These are phyloP conservation scores for Penicillium malachiteum DNA, from an alignment of 495 filamentous ascomycete genomes.

Conservation along the genomic window DNA sequence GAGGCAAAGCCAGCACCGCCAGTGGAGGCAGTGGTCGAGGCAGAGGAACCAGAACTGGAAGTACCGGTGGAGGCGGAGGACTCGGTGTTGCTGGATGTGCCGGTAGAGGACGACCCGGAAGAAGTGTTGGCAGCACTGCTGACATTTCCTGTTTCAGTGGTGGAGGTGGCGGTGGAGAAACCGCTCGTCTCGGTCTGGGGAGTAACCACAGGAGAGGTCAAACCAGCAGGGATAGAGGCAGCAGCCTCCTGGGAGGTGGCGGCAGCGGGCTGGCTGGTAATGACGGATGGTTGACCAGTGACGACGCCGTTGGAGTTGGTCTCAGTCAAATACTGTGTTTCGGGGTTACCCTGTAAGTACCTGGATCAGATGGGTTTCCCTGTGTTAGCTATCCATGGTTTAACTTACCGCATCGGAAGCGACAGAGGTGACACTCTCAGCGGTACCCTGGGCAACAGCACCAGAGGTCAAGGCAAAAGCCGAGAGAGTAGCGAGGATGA, in stretches of 20 bases:
- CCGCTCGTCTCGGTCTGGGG: no score
- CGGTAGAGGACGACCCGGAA: conserved; percentile 22
- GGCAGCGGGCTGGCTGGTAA: conserved; percentile 38
- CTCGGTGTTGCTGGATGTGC: conserved; percentile 12
- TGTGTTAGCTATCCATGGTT: not conserved
- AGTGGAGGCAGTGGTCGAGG: conserved; percentile 24
- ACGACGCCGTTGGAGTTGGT: conserved; percentile 58
- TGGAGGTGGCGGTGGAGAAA: conserved; percentile 12
- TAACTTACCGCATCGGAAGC: conserved; percentile 18
- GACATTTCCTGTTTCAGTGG: conserved; percentile 4
- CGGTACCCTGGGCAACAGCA: conserved; percentile 24
- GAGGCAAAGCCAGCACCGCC: conserved; percentile 37
- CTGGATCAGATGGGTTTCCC: not conserved
- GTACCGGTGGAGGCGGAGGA: conserved; percentile 21
- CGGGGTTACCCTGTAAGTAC: conserved; percentile 31
- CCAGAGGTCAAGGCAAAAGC: conserved; percentile 32
- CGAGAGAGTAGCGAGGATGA: conserved; percentile 42
- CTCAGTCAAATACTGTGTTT: conserved; percentile 44
- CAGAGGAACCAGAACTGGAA: conserved; percentile 16
- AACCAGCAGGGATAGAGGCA: conserved; percentile 51
- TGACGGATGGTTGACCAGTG: conserved; percentile 46
- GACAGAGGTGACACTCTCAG: conserved; percentile 2
- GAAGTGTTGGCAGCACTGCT: conserved; percentile 6
- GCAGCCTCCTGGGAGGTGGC: conserved; percentile 44
- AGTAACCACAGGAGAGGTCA: conserved; percentile 28